These are phyloP conservation scores for Aspergillus costaricaensis DNA, from an alignment of 2,329 filamentous ascomycete species.

Conservation along the genomic window DNA sequence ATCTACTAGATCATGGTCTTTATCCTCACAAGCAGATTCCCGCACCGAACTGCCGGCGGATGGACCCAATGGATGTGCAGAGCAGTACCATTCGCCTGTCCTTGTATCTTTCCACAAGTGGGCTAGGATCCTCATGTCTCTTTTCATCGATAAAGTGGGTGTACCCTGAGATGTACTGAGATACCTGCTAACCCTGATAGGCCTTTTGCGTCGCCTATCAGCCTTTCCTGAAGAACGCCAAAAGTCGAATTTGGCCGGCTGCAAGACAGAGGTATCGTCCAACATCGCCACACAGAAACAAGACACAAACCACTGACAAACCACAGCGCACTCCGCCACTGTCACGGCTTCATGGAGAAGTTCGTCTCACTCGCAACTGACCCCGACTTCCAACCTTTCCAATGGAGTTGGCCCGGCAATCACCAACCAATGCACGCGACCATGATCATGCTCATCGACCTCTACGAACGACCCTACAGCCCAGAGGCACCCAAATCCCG, in stretches of 20 bases:
- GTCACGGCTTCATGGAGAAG: slow-evolving; percentile 52
- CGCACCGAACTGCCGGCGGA: slow-evolving; percentile 38
- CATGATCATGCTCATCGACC: slow-evolving; percentile 52
- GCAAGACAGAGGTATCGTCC: slow-evolving; percentile 45
- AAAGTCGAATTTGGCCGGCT: slow-evolving; percentile 50
- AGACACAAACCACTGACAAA: not conserved
- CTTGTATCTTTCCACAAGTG: slow-evolving; percentile 50
- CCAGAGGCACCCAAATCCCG: slow-evolving; percentile 48
- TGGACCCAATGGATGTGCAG: slow-evolving; percentile 38
- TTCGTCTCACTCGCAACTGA: slow-evolving; percentile 51
- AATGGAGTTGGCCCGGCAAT: slow-evolving; percentile 51
- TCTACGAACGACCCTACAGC: slow-evolving; percentile 50
- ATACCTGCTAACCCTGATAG: slow-evolving; percentile 25
- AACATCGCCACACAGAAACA: not conserved
- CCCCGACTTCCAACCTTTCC: slow-evolving; percentile 50
- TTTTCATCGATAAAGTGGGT: slow-evolving; percentile 48
- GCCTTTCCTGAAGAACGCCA: slow-evolving; percentile 51
- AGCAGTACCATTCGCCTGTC: slow-evolving; percentile 48
- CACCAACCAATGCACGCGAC: slow-evolving; percentile 30
- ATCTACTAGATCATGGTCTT: slow-evolving; percentile 27
- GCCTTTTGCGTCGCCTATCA: slow-evolving; percentile 52
- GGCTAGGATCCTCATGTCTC: slow-evolving; percentile 46
- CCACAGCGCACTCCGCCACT: slow-evolving; percentile 48
- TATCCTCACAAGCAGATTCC: slow-evolving; percentile 31
- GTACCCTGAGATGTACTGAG: not conserved